Conservation (phyloP, 257 asterid species). For the Haberlea rhodopensis region DNA sequence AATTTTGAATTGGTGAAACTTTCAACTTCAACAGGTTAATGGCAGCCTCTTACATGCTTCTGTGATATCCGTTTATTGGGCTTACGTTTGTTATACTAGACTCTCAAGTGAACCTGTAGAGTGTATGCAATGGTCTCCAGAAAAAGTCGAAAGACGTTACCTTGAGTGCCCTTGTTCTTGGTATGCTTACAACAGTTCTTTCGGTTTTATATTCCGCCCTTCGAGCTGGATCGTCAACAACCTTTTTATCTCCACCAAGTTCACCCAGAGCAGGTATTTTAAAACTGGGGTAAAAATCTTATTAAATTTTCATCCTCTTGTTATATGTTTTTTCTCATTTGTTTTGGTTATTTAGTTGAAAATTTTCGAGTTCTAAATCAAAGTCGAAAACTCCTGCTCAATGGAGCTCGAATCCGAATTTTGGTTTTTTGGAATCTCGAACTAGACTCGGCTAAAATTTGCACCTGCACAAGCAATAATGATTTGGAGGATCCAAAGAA, state of each 20-base stretch:
- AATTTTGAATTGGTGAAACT: background rate
- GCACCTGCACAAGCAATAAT: too few species aligned
- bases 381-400: too few species aligned
- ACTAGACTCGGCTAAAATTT: too few species aligned
- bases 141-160: constrained; percentile 73
- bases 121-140: constrained; percentile 83
- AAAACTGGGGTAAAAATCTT: background rate
- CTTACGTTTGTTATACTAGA: constrained; percentile 88
- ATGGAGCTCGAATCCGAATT: too few species aligned
- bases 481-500: too few species aligned
- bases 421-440: too few species aligned
- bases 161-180: constrained; percentile 76
- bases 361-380: too few species aligned
- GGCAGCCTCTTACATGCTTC: constrained; percentile 98
- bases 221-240: constrained; percentile 94
- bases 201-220: constrained; percentile 90
- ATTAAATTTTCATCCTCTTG: constrained; percentile 1
- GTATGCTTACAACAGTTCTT: constrained; percentile 86
- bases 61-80: constrained; percentile 89
- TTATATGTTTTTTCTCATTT: background rate
- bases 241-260: constrained; percentile 88
- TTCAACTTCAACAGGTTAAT: constrained; percentile 59
- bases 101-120: constrained; percentile 90
- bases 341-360: too few species aligned
- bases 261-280: constrained; percentile 83